Base-by-base conservation (phyloP, 73 alveolate species). In the Breviolum minutum region DNA sequence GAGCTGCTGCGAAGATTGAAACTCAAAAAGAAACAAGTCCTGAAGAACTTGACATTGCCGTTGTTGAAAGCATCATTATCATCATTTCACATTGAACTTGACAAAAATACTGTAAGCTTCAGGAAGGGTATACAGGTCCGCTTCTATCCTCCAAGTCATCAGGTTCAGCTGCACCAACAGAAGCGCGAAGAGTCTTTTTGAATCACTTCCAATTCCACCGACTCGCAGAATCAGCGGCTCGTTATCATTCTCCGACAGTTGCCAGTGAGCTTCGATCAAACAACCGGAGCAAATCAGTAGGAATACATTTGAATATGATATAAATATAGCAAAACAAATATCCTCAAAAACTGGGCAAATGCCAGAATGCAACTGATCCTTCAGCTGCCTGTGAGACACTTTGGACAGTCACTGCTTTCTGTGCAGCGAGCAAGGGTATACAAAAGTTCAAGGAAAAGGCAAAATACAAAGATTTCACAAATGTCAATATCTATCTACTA, bases 191-290 rank as follows among this genome's bases (percentile, higher is more conserved):
- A 8, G 61, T 24, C 22, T 27, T 76, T 76, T 76, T 27, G n/a
- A n/a, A n/a, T n/a, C 85, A 17, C 69, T 80, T 63, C 88, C 54
- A 66, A 48, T 66, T 80, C 68, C 19, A 69, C 69, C 54, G 62
- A 80, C 88, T 9, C n/a, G 63, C 88, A 48, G 17, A 40, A 66
- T 48, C 88, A 80, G 88, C 54, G 69, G 68, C 32, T 32, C 88
- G 88, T 80, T 80, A 80, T 63, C 88, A 80, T 40, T 13, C 22
- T 63, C 88, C 88, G 88, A 80, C 88, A 80, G 22, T 80, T 10
- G 88, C 88, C 86, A 77, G 60, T 73, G 22, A n/a, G n/a, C 54
- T 40, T 40, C 54, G 54, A 40, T 2, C 5, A 40, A 40, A 40
- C 54, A 40, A 40, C 54, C 54, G 54, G 54, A 40, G 54, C 54